Evolutionary conservation across 2,329 filamentous ascomycete genomes (phyloP).

Genomic region (Fusarium papillatum): DNA sequence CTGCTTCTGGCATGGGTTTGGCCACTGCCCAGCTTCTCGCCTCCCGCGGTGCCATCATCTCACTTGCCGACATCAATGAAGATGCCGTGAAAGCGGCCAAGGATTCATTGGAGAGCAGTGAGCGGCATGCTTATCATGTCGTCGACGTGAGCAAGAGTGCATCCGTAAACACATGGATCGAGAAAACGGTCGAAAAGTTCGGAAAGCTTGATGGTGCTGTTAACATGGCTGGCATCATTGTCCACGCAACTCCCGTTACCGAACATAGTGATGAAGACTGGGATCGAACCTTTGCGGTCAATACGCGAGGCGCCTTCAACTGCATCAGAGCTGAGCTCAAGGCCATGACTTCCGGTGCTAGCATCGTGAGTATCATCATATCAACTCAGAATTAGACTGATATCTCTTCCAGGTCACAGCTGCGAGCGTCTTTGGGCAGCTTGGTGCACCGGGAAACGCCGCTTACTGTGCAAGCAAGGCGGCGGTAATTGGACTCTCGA

Average conservation of each 20-base stretch:
- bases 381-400: slow-evolving; percentile 48
- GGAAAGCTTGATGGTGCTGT: slow-evolving; percentile 57
- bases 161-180: slow-evolving; percentile 43
- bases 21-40: slow-evolving; percentile 39
- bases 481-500: slow-evolving; percentile 47
- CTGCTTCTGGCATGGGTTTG: slow-evolving; percentile 36
- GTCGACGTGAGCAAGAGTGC: slow-evolving; percentile 30
- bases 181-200: slow-evolving; percentile 48
- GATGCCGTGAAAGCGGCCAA: slow-evolving; percentile 5
- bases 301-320: slow-evolving; percentile 62
- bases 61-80: slow-evolving; percentile 34
- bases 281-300: slow-evolving; percentile 58
- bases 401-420: slow-evolving; percentile 44
- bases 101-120: not conserved
- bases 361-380: slow-evolving; percentile 32
- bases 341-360: slow-evolving; percentile 44
- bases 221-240: slow-evolving; percentile 51
- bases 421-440: slow-evolving; percentile 50
- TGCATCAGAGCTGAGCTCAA: slow-evolving; percentile 63
- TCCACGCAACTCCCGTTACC: slow-evolving; percentile 30
- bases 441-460: slow-evolving; percentile 45
- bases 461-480: slow-evolving; percentile 50
- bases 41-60: slow-evolving; percentile 35
- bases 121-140: not conserved
- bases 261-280: slow-evolving; percentile 57